A percentile compares a stretch with the other conserved stretches of the same genome.
phyloP scores from a whole-genome alignment of 768 basidiomycete species.

The Tricholoma sp. region DNA sequence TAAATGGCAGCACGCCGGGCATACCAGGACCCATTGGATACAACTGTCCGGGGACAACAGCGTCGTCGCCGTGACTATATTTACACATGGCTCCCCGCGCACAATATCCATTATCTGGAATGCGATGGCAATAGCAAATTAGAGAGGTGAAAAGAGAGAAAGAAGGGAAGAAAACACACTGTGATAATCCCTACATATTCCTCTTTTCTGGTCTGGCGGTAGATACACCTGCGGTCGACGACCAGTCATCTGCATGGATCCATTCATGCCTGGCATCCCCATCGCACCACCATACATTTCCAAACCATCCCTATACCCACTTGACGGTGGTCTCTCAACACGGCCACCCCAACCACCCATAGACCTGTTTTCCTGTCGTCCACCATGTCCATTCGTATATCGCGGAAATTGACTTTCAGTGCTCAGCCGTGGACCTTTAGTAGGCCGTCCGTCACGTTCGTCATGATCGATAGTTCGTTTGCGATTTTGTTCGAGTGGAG shows the following conservation, averaged over 20 bases:
- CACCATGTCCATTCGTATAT: constrained; percentile 39
- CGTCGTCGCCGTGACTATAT: constrained; percentile 89
- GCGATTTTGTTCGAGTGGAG: constrained; percentile 48
- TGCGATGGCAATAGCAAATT: constrained; percentile 6
- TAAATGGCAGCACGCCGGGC: constrained; percentile 48
- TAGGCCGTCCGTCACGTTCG: constrained; percentile 53
- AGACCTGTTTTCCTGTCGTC: constrained; percentile 25
- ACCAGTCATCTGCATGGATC: constrained; percentile 33
- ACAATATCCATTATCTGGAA: constrained; percentile 84
- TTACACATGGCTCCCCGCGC: constrained; percentile 85
- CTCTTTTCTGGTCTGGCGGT: constrained; percentile 68
- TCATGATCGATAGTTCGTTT: constrained; percentile 66
- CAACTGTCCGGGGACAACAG: constrained; percentile 67
- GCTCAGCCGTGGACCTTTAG: constrained; percentile 69
- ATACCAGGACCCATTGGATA: constrained; percentile 46
- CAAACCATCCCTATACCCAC: constrained; percentile 30
- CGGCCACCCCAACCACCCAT: constrained; percentile 40
- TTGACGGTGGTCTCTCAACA: constrained; percentile 26
- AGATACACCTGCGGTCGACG: constrained; percentile 57
- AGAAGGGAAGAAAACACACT: constrained; percentile 48
- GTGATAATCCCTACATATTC: constrained; percentile 88
- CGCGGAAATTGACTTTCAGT: constrained; percentile 65
- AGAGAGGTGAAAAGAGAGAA: constrained; percentile 12
- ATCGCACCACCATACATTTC: constrained; percentile 27
- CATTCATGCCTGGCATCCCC: constrained; percentile 28